Percentiles rank a stretch among this genome's conserved stretches.
These are phyloP conservation scores for Blastobotrys buckinghamii DNA, from an alignment of 1,139 yeast genomes.

Conservation along the genomic window DNA sequence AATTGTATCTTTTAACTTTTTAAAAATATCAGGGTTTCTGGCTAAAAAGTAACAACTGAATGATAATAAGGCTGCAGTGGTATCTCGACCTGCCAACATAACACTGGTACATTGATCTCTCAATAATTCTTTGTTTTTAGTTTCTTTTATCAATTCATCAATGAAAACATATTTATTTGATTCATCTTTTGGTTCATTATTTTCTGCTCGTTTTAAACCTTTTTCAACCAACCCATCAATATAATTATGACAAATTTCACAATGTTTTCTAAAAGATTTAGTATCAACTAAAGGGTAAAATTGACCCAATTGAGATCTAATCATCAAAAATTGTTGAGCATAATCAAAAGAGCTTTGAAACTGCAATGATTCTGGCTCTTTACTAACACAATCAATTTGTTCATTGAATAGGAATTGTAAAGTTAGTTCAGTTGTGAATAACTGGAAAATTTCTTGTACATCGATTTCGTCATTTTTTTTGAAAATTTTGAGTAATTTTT, in stretches of 20 bases:
- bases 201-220: not conserved
- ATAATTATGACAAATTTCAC: constrained; percentile 26
- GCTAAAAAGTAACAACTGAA: constrained; percentile 44
- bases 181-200: constrained; percentile 22
- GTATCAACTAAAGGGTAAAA: constrained; percentile 36
- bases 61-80: constrained; percentile 47
- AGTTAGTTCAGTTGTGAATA: constrained; percentile 51
- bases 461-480: constrained; percentile 32
- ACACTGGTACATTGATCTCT: constrained; percentile 44
- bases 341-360: constrained; percentile 44
- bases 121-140: constrained; percentile 43
- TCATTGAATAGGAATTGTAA: constrained; percentile 57
- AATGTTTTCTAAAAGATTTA: constrained; percentile 31
- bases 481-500: constrained; percentile 25
- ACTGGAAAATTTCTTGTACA: constrained; percentile 44
- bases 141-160: constrained; percentile 42
- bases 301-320: constrained; percentile 13
- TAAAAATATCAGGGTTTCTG: constrained; percentile 38
- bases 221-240: constrained; percentile 29
- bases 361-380: constrained; percentile 15
- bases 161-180: constrained; percentile 34
- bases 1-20: constrained; percentile 24
- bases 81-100: constrained; percentile 48
- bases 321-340: constrained; percentile 38
- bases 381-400: constrained; percentile 37